Base-by-base conservation (phyloP, 176 grass and related monocot species). In the Aegilops sharonensis region DNA sequence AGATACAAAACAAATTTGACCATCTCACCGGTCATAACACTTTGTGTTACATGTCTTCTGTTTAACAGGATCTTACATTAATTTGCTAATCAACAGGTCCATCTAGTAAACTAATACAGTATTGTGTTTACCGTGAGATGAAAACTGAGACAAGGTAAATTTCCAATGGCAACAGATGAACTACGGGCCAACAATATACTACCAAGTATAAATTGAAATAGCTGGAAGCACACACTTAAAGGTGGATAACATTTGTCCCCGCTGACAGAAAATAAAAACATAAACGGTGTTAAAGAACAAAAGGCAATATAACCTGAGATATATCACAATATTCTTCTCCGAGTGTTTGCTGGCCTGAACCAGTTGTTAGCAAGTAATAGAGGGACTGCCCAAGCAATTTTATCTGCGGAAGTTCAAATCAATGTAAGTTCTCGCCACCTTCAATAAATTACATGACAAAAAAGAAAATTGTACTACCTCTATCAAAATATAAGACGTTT, bases 311-410 rank as follows among this genome's bases (percentile, higher is more conserved):
- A 47, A 99, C 97, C 93, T 99, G 97, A 23, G 88, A 90, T 80
- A 99, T 96, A 87, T 99, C 97, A 83, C 97, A 99, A 79, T 99
- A 96, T 89, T 99, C 97, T 86, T 99, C 97, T 72, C 97, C 97
- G 0, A 99, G 81, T 71, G 94, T 99, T 84, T 99, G 97, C 87
- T 99, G 97, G 27, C 97, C 97, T 48, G 97, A 94, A 73, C 97
- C 94, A 47, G 94, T 99, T 92, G 97, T 99, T 60, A 99, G 83
- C 75, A 99, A 72, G 80, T 99, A 99, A 79, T 96, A 99, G 66
- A 99, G 89, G 47, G 94, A 96, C 45, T 99, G 92, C 15, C 97
- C 97, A 68, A 99, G 85, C 57, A 99, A 69, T 86, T 99, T 99
- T 94, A 99, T 99, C 97, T 99, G 88, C 35, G 54, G 32, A 77